Evolutionary conservation across 1,284 basidiomycete species (phyloP), one percentile per base, ranked within the genome.

Genomic region (Cystobasidium slooffiae): DNA sequence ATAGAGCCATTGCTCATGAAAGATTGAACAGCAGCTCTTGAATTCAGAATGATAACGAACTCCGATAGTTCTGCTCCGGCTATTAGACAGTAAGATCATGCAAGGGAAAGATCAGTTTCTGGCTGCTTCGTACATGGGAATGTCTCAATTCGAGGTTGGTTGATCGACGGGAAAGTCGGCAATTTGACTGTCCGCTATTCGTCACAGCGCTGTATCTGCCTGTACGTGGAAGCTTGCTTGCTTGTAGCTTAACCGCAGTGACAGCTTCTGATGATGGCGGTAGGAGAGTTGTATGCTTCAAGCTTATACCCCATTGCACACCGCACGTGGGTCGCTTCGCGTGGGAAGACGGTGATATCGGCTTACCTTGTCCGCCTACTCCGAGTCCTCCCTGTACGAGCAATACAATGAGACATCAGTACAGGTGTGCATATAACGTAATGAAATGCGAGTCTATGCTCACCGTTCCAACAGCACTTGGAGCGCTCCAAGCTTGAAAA

Each of bases 1-100:
- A 99, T 82, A 6, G 90, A 93, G 5, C 97, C 96, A 12, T 94
- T 91, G 14, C 93, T 88, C 96, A 98, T 99, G 84, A 99, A 99
- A 0, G 90, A 90, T 81, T 86, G 86, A 85, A 97, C 83, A 3
- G 83, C 85, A 0, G 84, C 78, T 56, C 82, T 80, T 43, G 84
- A 86, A 80, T 98, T 98, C 63, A 98, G 86, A 10, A 98, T 91
- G 74, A 98, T 88, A 69, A 99, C 84, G 80, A 98, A 97, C 81
- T 99, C 97, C 0, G 96, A 97, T 83, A 97, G 88, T 82, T 95
- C 92, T 73, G 92, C 91, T 20, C 91, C 91, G 37, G 85, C 73
- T 78, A 61, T 43, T 18, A 14, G 31, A 24, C 20, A 78, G 55
- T 37, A 18, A 20, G n/a, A 59, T 18, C 39, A 43, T 56, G 31